A percentile compares a stretch with the other conserved stretches of the same genome.
Conservation (phyloP, 1,139 yeast species). For the Schwanniomyces etchellsii region DNA sequence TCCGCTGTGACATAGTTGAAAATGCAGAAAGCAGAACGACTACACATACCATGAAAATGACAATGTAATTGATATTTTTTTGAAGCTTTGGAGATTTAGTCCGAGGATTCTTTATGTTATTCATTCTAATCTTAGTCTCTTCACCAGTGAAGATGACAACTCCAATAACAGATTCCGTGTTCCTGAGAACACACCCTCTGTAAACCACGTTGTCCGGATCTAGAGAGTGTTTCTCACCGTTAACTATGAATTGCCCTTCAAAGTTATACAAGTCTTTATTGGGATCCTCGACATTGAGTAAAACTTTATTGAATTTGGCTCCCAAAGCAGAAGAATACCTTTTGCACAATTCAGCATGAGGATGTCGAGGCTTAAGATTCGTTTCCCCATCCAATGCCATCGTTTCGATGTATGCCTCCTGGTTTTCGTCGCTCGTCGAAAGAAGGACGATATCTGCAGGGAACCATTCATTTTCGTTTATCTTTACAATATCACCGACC, state of each 20-base stretch:
- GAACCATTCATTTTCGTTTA: slow-evolving; percentile 81
- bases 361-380: slow-evolving; percentile 68
- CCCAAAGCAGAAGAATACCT: slow-evolving; percentile 45
- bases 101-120: slow-evolving; percentile 83
- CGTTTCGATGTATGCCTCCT: slow-evolving; percentile 83
- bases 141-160: slow-evolving; percentile 90
- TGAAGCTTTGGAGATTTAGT: slow-evolving; percentile 93
- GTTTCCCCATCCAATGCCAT: slow-evolving; percentile 99
- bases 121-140: slow-evolving; percentile 93
- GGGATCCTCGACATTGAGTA: slow-evolving; percentile 80
- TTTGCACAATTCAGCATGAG: slow-evolving; percentile 58
- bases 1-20: slow-evolving; percentile 73
- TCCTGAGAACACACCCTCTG: slow-evolving; percentile 84
- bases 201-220: slow-evolving; percentile 78
- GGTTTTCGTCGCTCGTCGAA: slow-evolving; percentile 56
- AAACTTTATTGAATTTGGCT: slow-evolving; percentile 44
- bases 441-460: slow-evolving; percentile 85
- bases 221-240: slow-evolving; percentile 45
- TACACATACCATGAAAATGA: slow-evolving; percentile 78
- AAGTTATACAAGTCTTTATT: slow-evolving; percentile 86
- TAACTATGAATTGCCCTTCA: slow-evolving; percentile 51
- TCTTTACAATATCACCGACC: slow-evolving; percentile 78
- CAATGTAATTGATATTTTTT: slow-evolving; percentile 73
- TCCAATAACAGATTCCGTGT: slow-evolving; percentile 70
- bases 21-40: slow-evolving; percentile 73